These are phyloP conservation scores for Cyberlindnera maclurae DNA, from an alignment of 805 yeast genomes.

Conservation along the genomic window DNA sequence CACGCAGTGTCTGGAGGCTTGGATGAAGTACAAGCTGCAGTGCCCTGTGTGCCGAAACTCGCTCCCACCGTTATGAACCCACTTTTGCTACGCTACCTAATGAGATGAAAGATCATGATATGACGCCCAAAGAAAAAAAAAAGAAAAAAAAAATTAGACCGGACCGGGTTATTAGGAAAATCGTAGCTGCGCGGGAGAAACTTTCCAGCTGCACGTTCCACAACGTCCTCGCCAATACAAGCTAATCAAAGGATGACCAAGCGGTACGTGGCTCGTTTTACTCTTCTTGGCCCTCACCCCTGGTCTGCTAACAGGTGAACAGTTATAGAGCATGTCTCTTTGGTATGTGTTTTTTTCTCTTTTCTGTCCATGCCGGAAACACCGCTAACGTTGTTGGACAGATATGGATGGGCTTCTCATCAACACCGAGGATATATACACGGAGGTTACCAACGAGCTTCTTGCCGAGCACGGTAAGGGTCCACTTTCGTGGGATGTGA, in stretches of 20 bases:
- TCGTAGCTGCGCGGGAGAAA: conserved; percentile 74
- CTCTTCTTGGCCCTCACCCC: too few species aligned
- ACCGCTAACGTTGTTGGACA: conserved; percentile 2
- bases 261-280: too few species aligned
- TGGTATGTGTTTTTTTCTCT: conserved; percentile 42
- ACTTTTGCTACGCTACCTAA: neutral
- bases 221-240: too few species aligned
- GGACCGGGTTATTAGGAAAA: neutral
- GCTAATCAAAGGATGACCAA: too few species aligned
- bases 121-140: neutral
- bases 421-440: conserved; percentile 89
- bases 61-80: neutral
- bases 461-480: conserved; percentile 68
- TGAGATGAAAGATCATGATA: too few species aligned
- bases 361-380: too few species aligned
- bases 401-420: conserved; percentile 96
- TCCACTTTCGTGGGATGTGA: conserved; percentile 84
- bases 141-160: neutral
- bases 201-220: too few species aligned
- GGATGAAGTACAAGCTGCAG: conserved; percentile 91
- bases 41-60: conserved; percentile 57
- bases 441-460: conserved; percentile 64
- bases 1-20: conserved; percentile 76
- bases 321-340: conserved; percentile 61
- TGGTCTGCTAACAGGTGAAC: neutral